Conservation (phyloP, 176 grass and related monocot species). For the Rhynchospora breviuscula region DNA sequence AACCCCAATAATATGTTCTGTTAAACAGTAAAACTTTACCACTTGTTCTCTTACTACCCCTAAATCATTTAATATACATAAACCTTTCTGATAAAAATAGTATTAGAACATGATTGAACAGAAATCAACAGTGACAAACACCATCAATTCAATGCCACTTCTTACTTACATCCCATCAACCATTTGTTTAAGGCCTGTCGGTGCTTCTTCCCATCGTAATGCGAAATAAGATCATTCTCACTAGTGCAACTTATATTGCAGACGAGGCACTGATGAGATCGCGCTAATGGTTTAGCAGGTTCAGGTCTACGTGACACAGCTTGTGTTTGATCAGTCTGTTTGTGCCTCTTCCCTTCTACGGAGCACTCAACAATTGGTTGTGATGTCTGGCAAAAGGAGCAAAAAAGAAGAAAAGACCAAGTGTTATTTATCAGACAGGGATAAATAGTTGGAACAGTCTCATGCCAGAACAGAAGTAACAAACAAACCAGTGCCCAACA, state of each 20-base stretch:
- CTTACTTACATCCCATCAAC: no score
- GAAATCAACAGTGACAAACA: no score
- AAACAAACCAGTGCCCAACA: background rate
- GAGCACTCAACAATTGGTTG: background rate
- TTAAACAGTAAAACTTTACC: no score
- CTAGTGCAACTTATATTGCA: background rate
- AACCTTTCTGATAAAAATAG: no score
- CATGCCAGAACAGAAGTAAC: background rate
- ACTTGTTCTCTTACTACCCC: no score
- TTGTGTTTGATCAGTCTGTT: background rate
- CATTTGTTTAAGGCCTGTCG: background rate
- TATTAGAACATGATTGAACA: no score
- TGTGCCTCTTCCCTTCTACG: conserved; percentile 16
- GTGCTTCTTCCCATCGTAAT: background rate
- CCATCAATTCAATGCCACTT: background rate
- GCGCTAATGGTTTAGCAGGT: background rate
- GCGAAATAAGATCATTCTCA: background rate
- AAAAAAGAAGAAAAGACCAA: background rate
- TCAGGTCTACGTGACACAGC: background rate
- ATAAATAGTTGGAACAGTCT: background rate
- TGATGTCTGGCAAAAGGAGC: background rate
- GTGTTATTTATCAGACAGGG: background rate
- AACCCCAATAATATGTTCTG: no score
- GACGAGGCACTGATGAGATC: background rate
- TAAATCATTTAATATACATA: no score